These are phyloP conservation scores for Leccinum disarticulatum DNA, from an alignment of 768 basidiomycete genomes.

Conservation along the genomic window DNA sequence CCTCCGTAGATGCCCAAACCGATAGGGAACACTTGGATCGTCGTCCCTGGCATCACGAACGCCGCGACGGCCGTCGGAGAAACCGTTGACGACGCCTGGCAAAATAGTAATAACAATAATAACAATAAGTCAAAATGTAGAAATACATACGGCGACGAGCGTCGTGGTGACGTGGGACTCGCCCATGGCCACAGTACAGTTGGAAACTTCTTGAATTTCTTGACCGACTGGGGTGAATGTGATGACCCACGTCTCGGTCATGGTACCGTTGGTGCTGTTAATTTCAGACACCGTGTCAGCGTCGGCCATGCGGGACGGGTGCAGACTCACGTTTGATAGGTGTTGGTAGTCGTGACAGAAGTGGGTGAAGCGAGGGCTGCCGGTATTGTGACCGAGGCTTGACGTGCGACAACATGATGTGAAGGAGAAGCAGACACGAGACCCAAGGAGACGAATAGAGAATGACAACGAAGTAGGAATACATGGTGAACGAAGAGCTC, in stretches of 20 bases:
- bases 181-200: constrained; percentile 45
- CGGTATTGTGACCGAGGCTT: constrained; percentile 21
- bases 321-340: constrained; percentile 41
- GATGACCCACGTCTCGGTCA: constrained; percentile 59
- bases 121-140: background rate
- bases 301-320: background rate
- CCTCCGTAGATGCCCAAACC: constrained; percentile 84
- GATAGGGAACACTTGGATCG: constrained; percentile 73
- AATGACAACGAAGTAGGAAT: constrained; percentile 16
- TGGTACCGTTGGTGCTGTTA: constrained; percentile 45
- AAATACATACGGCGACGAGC: background rate
- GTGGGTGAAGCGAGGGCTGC: constrained; percentile 32
- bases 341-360: constrained; percentile 37
- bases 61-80: constrained; percentile 33
- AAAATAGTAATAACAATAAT: background rate
- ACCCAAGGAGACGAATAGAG: constrained; percentile 23
- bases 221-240: constrained; percentile 55
- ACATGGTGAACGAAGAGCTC: constrained; percentile 40
- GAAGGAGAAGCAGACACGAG: constrained; percentile 31
- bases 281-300: background rate
- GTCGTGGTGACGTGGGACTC: constrained; percentile 12
- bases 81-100: constrained; percentile 28
- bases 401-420: constrained; percentile 14
- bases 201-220: constrained; percentile 52
- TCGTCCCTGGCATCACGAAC: constrained; percentile 71